Conservation (phyloP, 2,329 filamentous ascomycete species). For the Sporothrix phasma region DNA sequence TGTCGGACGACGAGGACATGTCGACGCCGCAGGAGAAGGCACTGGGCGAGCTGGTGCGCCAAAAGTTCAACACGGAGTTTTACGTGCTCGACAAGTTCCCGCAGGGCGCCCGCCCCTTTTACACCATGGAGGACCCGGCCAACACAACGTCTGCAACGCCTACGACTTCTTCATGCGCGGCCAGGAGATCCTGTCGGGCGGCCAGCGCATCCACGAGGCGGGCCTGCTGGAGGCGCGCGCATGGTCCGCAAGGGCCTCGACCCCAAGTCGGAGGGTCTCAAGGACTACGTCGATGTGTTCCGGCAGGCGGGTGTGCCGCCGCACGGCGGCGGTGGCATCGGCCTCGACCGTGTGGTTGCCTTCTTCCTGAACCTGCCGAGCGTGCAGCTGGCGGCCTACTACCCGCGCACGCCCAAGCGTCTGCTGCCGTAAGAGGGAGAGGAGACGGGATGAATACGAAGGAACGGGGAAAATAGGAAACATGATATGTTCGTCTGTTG, state of each 20-base stretch:
- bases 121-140: slow-evolving; percentile 69
- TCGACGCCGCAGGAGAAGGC: slow-evolving; percentile 75
- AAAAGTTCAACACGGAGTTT: slow-evolving; percentile 91
- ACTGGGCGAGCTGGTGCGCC: slow-evolving; percentile 74
- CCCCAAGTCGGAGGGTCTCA: slow-evolving; percentile 60
- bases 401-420: slow-evolving; percentile 51
- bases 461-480: not conserved
- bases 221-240: slow-evolving; percentile 61
- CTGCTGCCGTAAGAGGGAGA: slow-evolving; percentile 36
- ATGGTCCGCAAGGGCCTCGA: slow-evolving; percentile 75
- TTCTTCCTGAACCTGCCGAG: slow-evolving; percentile 50
- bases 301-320: slow-evolving; percentile 70
- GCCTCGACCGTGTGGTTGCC: slow-evolving; percentile 73
- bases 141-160: slow-evolving; percentile 50
- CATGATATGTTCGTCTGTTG: no score
- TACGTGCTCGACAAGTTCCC: slow-evolving; percentile 97
- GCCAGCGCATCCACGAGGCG: slow-evolving; percentile 81
- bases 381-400: slow-evolving; percentile 48
- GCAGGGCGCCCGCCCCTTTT: slow-evolving; percentile 77
- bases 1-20: slow-evolving; percentile 70
- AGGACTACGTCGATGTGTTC: slow-evolving; percentile 81
- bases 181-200: slow-evolving; percentile 86
- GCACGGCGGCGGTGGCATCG: slow-evolving; percentile 81
- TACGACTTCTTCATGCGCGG: slow-evolving; percentile 85
- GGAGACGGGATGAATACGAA: no score